phyloP scores from a whole-genome alignment of 208 protist genomes.

The Strigomonas oncopelti region DNA sequence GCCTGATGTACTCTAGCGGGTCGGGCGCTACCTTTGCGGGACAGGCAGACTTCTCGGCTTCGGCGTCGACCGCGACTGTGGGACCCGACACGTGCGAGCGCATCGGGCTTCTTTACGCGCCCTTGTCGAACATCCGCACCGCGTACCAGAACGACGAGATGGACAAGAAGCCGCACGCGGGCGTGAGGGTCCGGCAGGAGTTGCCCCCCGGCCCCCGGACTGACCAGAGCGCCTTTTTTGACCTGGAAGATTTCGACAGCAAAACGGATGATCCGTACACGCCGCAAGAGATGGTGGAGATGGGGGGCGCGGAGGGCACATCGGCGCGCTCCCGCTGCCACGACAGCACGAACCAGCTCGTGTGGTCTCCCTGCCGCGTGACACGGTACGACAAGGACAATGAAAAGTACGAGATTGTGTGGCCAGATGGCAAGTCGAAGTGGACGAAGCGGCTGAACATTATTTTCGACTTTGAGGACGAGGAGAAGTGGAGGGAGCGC shows the following conservation, averaged over 20 bases:
- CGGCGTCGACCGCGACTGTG: slow-evolving; percentile 10
- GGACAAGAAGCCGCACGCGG: background rate
- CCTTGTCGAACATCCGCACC: slow-evolving; percentile 61
- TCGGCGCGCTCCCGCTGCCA: slow-evolving; percentile 83
- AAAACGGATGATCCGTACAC: slow-evolving; percentile 57
- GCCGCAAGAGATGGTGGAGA: slow-evolving; percentile 77
- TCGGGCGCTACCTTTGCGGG: background rate
- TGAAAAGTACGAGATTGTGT: slow-evolving; percentile 68
- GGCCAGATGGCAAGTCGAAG: slow-evolving; percentile 68
- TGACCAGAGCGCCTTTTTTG: slow-evolving; percentile 51
- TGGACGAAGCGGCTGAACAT: slow-evolving; percentile 89
- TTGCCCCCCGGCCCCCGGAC: slow-evolving; percentile 11
- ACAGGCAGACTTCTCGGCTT: slow-evolving; percentile 1
- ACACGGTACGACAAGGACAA: slow-evolving; percentile 60
- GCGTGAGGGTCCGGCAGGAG: background rate
- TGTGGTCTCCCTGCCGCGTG: slow-evolving; percentile 77
- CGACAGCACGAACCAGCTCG: slow-evolving; percentile 27
- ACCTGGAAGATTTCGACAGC: slow-evolving; percentile 88
- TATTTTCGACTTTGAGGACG: slow-evolving; percentile 82
- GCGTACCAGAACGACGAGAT: slow-evolving; percentile 61
- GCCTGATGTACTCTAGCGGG: slow-evolving; percentile 7
- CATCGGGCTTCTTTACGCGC: slow-evolving; percentile 61
- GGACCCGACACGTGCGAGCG: slow-evolving; percentile 40
- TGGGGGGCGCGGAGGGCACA: slow-evolving; percentile 60
- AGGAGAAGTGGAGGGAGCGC: slow-evolving; percentile 66